Conservation (phyloP, 306 rosid genomes). For the Hippophae gyantsensis region DNA sequence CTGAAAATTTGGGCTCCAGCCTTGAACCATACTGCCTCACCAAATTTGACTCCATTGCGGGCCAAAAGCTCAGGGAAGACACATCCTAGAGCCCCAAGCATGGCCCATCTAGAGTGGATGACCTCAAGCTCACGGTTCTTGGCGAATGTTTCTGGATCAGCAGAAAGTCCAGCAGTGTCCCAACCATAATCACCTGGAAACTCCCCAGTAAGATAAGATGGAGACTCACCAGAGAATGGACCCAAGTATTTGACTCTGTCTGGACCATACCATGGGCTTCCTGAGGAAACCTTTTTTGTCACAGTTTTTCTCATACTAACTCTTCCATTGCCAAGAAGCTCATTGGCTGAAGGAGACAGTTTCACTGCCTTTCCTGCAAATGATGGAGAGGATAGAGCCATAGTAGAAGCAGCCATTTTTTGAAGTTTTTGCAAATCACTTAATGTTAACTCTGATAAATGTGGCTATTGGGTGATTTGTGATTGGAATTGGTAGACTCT, state of each 20-base stretch:
- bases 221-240: slow-evolving; percentile 80
- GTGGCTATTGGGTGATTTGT: neutral
- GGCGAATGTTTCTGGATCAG: slow-evolving; percentile 84
- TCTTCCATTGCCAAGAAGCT: slow-evolving; percentile 25
- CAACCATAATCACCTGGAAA: slow-evolving; percentile 86
- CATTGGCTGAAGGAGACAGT: slow-evolving; percentile 34
- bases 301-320: slow-evolving; percentile 53
- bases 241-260: slow-evolving; percentile 93
- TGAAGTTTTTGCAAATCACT: neutral
- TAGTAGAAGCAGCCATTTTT: slow-evolving; percentile 68
- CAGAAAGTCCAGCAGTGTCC: slow-evolving; percentile 91
- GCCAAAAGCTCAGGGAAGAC: slow-evolving; percentile 82
- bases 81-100: slow-evolving; percentile 80
- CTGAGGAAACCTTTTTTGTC: slow-evolving; percentile 29
- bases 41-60: slow-evolving; percentile 78
- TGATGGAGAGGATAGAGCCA: slow-evolving; percentile 74
- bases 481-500: neutral
- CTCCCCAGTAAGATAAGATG: slow-evolving; percentile 60
- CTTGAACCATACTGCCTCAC: slow-evolving; percentile 91
- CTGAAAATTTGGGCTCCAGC: slow-evolving; percentile 87
- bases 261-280: slow-evolving; percentile 89
- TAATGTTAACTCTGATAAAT: neutral
- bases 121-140: slow-evolving; percentile 73
- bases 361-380: slow-evolving; percentile 59
- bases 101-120: slow-evolving; percentile 83